Evolutionary conservation across 2,329 filamentous ascomycete species (phyloP).

Genomic region (Fusarium acutatum): DNA sequence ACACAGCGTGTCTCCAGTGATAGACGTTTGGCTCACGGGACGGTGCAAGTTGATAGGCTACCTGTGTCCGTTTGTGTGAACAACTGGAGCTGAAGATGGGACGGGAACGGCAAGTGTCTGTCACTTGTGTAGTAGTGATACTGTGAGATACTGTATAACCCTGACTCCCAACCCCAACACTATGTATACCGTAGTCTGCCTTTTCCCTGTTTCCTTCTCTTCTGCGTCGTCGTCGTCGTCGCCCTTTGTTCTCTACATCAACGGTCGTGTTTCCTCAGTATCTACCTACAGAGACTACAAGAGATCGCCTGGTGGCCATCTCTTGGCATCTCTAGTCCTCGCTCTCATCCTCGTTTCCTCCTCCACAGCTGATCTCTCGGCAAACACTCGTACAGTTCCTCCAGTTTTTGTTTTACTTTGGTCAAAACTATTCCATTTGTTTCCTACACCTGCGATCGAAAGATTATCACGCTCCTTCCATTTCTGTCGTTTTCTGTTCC

Average conservation of each 20-base stretch:
- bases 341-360: conserved; percentile 9
- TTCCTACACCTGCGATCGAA: neutral
- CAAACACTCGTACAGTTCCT: conserved; percentile 7
- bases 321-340: conserved; percentile 30
- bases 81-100: neutral
- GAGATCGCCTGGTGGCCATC: conserved; percentile 29
- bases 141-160: conserved; percentile 32
- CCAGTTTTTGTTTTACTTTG: neutral
- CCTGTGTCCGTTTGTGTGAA: neutral
- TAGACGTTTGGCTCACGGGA: conserved; percentile 3
- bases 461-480: conserved; percentile 16
- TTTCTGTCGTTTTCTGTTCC: conserved; percentile 5
- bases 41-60: conserved; percentile 2
- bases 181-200: neutral
- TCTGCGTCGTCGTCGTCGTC: neutral
- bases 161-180: neutral
- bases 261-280: conserved; percentile 5
- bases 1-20: conserved; percentile 24
- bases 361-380: conserved; percentile 4
- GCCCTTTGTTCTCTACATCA: neutral
- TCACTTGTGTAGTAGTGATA: conserved; percentile 22
- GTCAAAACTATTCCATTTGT: neutral
- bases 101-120: neutral
- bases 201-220: neutral
- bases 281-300: conserved; percentile 11